Base-by-base conservation (phyloP, 1,284 basidiomycete species). In the Leucoagaricus sp. region DNA sequence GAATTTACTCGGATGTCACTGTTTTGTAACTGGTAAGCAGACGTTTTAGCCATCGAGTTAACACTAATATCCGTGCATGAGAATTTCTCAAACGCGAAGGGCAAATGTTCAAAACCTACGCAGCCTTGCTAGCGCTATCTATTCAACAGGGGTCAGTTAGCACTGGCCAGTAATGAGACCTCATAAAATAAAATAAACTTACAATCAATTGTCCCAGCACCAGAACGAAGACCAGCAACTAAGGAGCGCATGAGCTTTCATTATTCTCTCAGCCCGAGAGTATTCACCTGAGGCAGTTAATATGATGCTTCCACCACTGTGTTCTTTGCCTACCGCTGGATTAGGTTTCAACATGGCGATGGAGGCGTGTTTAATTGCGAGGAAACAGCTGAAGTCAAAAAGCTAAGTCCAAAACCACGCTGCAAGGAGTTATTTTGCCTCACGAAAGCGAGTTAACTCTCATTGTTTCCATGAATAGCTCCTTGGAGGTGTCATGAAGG, bases 121-220 rank as follows among this genome's bases (percentile, higher is more conserved):
- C 93, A 25, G 93, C 90, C 76, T 96, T 96, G 64, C 90, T 93
- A 45, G 93, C 93, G 61, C 92, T 94, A 66, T 94, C 92, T 93
- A 66, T 44, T 49, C n/a, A n/a, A n/a, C n/a, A n/a, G n/a, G n/a
- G n/a, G n/a, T n/a, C n/a, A n/a, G n/a, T n/a, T n/a, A n/a, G 49
- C 45, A 12, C 49, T 3, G 36, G 33, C 47, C 42, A 55, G 46
- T 36, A 13, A 49, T 13, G 13, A 8, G 7, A 26, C 2, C 15
- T 17, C 33, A 21, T 4, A 12, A 1, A 10, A n/a, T 23, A 12
- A 23, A 21, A 15, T 9, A 15, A 28, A 34, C 87, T 75, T 66
- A 93, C 94, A 97, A 61, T 96, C 92, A 48, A 91, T 71, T 0
- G 91, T 77, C 2, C 95, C 95, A 4, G 90, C 94, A 19, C 94